Conservation (phyloP, 306 rosid species). For the Quercus variabilis region DNA sequence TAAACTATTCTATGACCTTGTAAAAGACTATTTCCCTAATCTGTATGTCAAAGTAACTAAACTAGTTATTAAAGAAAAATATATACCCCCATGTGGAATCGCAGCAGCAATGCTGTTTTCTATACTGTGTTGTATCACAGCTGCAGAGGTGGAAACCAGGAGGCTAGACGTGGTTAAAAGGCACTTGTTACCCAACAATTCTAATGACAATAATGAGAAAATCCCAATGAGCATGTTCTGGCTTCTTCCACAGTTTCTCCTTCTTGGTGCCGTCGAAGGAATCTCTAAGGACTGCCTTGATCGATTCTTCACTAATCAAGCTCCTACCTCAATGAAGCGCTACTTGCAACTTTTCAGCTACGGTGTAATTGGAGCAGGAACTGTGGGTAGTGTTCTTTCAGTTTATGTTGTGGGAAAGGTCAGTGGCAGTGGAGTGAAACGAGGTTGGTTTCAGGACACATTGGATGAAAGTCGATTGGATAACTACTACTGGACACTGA, state of each 20-base stretch:
- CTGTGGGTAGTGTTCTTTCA: conserved; percentile 19
- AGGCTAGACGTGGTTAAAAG: conserved; percentile 22
- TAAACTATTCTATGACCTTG: conserved; percentile 6
- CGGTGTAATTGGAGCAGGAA: conserved; percentile 27
- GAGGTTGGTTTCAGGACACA: conserved; percentile 35
- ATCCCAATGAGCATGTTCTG: conserved; percentile 37
- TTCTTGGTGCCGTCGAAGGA: conserved; percentile 21
- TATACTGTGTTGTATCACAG: conserved; percentile 26
- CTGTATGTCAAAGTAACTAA: not conserved
- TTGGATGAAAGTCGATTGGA: conserved; percentile 31
- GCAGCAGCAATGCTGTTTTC: conserved; percentile 19
- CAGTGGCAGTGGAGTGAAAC: conserved; percentile 15
- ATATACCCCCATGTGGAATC: not conserved
- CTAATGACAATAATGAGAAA: not conserved
- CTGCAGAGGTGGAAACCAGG: conserved; percentile 30
- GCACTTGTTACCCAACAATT: conserved; percentile 17
- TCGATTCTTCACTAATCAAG: not conserved
- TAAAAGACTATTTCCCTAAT: not conserved
- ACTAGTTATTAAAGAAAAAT: not conserved
- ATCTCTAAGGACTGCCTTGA: not conserved
- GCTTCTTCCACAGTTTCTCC: conserved; percentile 34
- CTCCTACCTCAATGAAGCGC: not conserved
- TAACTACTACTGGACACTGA: conserved; percentile 30
- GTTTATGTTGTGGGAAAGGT: conserved; percentile 8
- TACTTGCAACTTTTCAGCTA: not conserved